Percentiles rank a stretch among this genome's conserved stretches.
Conservation (phyloP, 306 rosid genomes). For the Hylodesmum podocarpum region DNA sequence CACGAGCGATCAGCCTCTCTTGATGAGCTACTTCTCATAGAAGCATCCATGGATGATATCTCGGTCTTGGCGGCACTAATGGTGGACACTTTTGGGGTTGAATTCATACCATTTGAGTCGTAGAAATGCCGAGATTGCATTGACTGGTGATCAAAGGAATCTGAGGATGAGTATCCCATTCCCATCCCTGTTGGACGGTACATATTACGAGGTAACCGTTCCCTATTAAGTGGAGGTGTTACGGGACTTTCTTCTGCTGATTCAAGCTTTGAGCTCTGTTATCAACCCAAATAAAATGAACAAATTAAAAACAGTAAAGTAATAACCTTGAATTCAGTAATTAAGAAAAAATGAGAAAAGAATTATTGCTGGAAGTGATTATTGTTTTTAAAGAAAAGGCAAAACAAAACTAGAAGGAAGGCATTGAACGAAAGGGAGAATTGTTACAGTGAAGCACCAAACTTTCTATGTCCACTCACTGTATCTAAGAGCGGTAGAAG, state of each 20-base stretch:
- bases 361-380: not conserved
- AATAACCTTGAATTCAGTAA: not conserved
- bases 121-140: constrained; percentile 47
- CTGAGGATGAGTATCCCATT: constrained; percentile 60
- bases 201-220: constrained; percentile 49
- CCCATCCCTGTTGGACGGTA: constrained; percentile 52
- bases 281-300: not conserved
- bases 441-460: not conserved
- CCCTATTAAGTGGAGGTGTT: constrained; percentile 50
- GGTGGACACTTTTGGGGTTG: constrained; percentile 58
- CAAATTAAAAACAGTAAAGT: not conserved
- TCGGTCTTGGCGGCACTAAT: constrained; percentile 59
- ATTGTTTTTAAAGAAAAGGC: not conserved
- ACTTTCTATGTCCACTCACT: not conserved
- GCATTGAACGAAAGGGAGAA: not conserved
- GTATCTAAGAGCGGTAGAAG: not conserved
- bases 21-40: constrained; percentile 56
- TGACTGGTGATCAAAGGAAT: constrained; percentile 49
- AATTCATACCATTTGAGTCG: constrained; percentile 40
- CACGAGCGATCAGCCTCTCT: constrained; percentile 56
- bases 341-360: not conserved
- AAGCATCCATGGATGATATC: constrained; percentile 59
- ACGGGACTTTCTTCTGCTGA: constrained; percentile 54
- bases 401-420: constrained; percentile 14
- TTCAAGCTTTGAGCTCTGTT: constrained; percentile 54